phyloP scores from a whole-genome alignment of 495 filamentous ascomycete genomes.

The Tuber brumale region DNA sequence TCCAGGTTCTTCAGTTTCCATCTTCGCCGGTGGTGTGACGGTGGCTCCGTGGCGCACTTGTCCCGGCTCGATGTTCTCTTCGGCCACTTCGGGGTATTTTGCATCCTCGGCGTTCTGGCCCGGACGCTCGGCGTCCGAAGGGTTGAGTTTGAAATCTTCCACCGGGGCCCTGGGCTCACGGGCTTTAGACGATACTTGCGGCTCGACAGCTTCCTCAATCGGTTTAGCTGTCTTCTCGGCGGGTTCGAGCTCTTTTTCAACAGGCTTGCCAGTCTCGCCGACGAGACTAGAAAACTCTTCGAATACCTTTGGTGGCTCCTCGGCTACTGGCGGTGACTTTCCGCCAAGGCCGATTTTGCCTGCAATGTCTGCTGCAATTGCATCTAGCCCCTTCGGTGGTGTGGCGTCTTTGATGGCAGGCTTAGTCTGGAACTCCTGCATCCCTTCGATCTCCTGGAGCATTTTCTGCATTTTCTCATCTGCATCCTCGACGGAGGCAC shows the following conservation, averaged over 20 bases:
- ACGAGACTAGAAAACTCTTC: background rate
- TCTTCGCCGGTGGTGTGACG: background rate
- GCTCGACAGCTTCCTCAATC: background rate
- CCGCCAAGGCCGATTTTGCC: background rate
- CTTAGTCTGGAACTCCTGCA: background rate
- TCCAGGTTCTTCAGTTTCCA: background rate
- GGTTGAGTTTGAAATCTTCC: background rate
- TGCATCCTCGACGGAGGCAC: background rate
- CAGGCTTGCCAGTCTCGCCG: background rate
- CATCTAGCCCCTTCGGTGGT: background rate
- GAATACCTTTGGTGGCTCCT: background rate
- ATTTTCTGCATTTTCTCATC: constrained; percentile 8
- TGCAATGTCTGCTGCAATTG: background rate
- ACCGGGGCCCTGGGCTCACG: background rate
- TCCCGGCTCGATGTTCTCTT: background rate
- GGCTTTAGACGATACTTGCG: background rate
- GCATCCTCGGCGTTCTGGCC: background rate
- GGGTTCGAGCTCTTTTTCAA: background rate
- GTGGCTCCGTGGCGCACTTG: background rate
- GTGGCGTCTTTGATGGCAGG: background rate
- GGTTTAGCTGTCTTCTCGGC: background rate
- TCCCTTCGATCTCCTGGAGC: constrained; percentile 15
- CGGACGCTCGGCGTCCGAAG: background rate
- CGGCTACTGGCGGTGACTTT: background rate
- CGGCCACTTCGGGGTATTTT: background rate